phyloP scores from a whole-genome alignment of 495 filamentous ascomycete species.

The Aspergillus bridgeri region DNA sequence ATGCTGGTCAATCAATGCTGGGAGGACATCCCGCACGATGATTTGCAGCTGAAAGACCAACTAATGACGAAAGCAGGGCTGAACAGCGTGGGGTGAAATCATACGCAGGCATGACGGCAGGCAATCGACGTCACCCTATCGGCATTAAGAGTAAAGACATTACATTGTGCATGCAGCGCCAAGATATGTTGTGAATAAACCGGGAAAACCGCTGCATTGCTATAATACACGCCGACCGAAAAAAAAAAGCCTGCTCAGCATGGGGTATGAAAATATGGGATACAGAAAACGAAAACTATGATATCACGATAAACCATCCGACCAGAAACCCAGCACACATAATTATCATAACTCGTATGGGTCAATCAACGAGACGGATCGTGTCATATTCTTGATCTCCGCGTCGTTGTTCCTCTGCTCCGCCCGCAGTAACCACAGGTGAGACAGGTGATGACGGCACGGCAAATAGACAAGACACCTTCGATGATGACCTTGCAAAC shows the following conservation, averaged over 20 bases:
- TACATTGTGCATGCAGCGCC: background rate
- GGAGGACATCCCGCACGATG: conserved; percentile 25
- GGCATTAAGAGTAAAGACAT: background rate
- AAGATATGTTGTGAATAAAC: background rate
- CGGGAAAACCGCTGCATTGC: background rate
- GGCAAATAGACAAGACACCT: conserved; percentile 74
- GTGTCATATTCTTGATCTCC: conserved; percentile 24
- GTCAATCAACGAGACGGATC: background rate
- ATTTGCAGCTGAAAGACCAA: conserved; percentile 23
- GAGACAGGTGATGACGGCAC: conserved; percentile 80
- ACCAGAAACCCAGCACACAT: background rate
- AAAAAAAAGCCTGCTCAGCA: background rate
- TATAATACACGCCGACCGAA: conserved; percentile 2
- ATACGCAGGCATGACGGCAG: background rate
- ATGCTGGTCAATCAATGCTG: conserved; percentile 32
- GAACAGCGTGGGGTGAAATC: background rate
- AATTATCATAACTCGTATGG: conserved; percentile 9
- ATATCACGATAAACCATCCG: background rate
- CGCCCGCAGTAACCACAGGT: conserved; percentile 67
- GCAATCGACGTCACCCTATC: background rate
- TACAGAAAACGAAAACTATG: background rate
- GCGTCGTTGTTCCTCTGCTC: conserved; percentile 26
- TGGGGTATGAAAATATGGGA: background rate
- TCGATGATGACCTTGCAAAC: conserved; percentile 77
- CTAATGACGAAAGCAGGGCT: conserved; percentile 13